Conservation (phyloP, 2,329 filamentous ascomycete genomes). For the Sarocladium oryzae region DNA sequence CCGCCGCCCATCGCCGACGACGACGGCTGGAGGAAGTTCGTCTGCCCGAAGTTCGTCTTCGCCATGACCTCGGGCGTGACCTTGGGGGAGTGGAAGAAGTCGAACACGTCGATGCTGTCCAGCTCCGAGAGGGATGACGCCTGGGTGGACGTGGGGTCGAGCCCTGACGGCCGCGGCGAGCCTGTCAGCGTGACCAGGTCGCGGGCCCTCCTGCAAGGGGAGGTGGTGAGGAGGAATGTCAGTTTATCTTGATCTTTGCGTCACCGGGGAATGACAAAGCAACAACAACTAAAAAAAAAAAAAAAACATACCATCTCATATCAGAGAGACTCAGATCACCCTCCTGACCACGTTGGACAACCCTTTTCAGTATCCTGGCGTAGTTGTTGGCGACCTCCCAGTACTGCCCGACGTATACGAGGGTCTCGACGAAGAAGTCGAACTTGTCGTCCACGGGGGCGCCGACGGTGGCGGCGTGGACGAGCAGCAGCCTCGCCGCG, state of each 20-base stretch:
- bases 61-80: conserved; percentile 16
- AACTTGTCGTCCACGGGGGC: conserved; percentile 31
- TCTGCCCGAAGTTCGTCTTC: conserved; percentile 16
- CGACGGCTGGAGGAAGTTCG: conserved; percentile 18
- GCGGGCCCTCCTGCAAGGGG: conserved; percentile 28
- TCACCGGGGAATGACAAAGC: no score
- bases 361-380: conserved; percentile 31
- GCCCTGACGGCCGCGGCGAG: conserved; percentile 27
- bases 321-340: conserved; percentile 27
- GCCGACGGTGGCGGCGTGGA: conserved; percentile 33
- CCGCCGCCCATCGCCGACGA: conserved; percentile 17
- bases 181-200: conserved; percentile 31
- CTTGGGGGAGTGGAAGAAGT: conserved; percentile 39
- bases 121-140: conserved; percentile 32
- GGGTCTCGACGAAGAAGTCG: conserved; percentile 37
- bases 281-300: no score
- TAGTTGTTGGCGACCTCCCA: conserved; percentile 39
- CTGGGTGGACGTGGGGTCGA: conserved; percentile 32
- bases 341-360: conserved; percentile 29
- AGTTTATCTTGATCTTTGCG: no score
- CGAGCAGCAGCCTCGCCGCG: conserved; percentile 32
- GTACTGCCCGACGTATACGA: conserved; percentile 33
- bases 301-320: conserved; percentile 32
- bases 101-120: conserved; percentile 38
- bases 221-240: no score